These are phyloP conservation scores for Cymbomonas tetramitiformis DNA, from an alignment of 139 green algal species.

Conservation along the genomic window DNA sequence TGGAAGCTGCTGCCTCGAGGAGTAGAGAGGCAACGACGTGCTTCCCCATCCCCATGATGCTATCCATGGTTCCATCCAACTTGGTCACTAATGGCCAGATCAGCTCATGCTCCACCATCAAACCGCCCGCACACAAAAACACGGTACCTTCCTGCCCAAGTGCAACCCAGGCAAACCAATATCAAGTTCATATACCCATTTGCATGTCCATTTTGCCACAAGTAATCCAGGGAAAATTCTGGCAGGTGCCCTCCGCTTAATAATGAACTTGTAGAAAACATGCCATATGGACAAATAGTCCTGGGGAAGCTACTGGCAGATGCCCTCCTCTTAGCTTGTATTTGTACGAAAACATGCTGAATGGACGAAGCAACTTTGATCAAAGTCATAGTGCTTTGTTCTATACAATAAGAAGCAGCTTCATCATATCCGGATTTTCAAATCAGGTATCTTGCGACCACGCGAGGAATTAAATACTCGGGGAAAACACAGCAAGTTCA, in stretches of 20 bases:
- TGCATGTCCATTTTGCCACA: not conserved
- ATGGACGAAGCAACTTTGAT: no score
- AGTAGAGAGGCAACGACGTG: not conserved
- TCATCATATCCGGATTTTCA: no score
- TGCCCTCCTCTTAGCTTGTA: no score
- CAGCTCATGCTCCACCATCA: conserved; percentile 15
- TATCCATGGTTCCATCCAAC: conserved; percentile 6
- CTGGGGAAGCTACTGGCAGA: no score
- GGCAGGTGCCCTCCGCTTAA: not conserved
- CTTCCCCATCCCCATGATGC: conserved; percentile 1
- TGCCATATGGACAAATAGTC: not conserved
- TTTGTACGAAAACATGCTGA: no score
- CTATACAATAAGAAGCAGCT: no score
- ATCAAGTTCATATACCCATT: conserved; percentile 2
- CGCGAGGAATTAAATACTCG: no score
- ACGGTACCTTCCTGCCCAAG: not conserved
- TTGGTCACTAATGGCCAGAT: not conserved
- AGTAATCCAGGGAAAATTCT: not conserved
- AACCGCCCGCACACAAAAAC: conserved; percentile 3
- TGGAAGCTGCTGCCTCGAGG: no score
- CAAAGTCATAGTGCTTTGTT: no score
- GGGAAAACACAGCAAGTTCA: no score
- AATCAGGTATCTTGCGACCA: no score
- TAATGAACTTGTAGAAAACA: not conserved
- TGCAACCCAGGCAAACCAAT: no score